Percentiles rank a stretch among this genome's conserved stretches.
phyloP scores from a whole-genome alignment of 2,329 filamentous ascomycete species.

The Hypoxylon sp. region DNA sequence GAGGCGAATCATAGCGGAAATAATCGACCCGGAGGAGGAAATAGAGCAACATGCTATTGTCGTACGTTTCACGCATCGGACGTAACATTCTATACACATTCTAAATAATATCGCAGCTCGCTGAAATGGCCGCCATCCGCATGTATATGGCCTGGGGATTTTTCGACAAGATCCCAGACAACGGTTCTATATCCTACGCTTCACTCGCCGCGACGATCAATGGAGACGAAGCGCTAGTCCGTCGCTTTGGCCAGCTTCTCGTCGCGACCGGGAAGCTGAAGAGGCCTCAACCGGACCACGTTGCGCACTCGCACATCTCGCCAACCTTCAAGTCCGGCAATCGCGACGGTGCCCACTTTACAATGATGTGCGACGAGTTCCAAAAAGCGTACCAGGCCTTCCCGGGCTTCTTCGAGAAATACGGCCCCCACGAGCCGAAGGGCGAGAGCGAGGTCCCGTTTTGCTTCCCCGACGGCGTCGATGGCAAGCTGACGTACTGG shows the following conservation, averaged over 20 bases:
- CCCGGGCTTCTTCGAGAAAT: conserved; percentile 7
- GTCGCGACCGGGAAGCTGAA: not conserved
- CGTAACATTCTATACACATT: not conserved
- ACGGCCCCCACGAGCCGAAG: conserved; percentile 5
- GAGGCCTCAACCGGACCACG: not conserved
- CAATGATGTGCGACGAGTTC: conserved; percentile 9
- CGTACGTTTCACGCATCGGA: not conserved
- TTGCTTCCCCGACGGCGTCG: conserved; percentile 11
- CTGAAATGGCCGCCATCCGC: conserved; percentile 7
- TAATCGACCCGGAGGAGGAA: conserved; percentile 11
- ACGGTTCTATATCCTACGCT: not conserved
- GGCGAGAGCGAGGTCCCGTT: conserved; percentile 2
- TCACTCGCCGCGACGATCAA: not conserved
- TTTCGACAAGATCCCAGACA: conserved; percentile 3
- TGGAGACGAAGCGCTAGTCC: conserved; percentile 1
- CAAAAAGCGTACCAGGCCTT: not conserved
- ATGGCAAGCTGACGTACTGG: conserved; percentile 1
- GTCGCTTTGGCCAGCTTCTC: not conserved
- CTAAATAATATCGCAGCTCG: not conserved
- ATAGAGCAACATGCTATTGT: conserved; percentile 7
- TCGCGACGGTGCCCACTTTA: not conserved
- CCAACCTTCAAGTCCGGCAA: conserved; percentile 4
- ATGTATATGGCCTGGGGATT: conserved; percentile 8
- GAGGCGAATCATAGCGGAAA: not conserved
- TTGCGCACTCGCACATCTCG: conserved; percentile 9